Evolutionary conservation across 2,329 filamentous ascomycete genomes (phyloP), one percentile per base, ranked within the genome.

Genomic region (Fusarium sp.): DNA sequence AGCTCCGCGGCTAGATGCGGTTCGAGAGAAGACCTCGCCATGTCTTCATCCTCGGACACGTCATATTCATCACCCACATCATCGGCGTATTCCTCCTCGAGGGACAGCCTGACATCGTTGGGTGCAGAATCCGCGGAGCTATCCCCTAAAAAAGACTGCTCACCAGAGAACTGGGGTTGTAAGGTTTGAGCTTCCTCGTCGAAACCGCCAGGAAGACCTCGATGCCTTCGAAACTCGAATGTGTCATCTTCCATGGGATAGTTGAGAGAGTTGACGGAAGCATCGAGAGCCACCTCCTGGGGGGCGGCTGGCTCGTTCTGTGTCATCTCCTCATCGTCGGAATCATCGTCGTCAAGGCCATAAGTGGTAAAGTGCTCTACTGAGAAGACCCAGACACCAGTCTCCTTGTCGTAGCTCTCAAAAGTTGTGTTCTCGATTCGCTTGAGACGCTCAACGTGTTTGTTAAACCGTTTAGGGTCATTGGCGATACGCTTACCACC

Each of bases 361-460:
- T 99, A 99, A 3, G 95, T 98, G 3, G 96, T 98, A 82, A 97
- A 99, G 82, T 99, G 96, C 79, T 96, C 91, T n/a, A 99, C 96
- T 15, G 87, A 91, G 85, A 99, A 99, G 20, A 90, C 90, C 97
- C 97, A 99, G 53, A 93, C 89, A 59, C 96, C 96, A 59, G 91
- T 95, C 4, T 94, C 87, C 65, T 87, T 86, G 73, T 97, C 89
- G 82, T 98, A 99, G 77, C 88, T 87, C 77, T 95, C 87, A 78
- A 98, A 98, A 8, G 90, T 90, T 1, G 96, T 98, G 80, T 94
- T 92, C 14, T 86, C 85, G 42, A 98, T 94, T 66, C 89, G 90
- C 86, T 91, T 93, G 30, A 99, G 89, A 61, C 94, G 92, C 69
- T 92, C 90, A 63, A 98, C 84, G 82, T 99, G 96, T 83, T 95